Conservation (phyloP, 2,329 filamentous ascomycete species). For the Neurospora sp. region DNA sequence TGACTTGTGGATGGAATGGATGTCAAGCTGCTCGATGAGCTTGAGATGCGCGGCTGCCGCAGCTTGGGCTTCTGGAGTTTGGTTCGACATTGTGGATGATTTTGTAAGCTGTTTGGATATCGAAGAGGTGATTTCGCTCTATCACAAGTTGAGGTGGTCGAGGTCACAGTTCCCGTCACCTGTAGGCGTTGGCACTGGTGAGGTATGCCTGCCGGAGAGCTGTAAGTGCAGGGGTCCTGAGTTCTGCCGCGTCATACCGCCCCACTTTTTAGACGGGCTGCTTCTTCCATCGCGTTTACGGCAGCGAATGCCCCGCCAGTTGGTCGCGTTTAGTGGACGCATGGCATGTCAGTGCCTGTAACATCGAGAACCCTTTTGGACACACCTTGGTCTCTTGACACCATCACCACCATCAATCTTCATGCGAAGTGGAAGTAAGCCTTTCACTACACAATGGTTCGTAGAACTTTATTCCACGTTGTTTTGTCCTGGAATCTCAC, state of each 20-base stretch:
- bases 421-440: neutral
- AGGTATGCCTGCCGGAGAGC: neutral
- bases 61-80: conserved; percentile 56
- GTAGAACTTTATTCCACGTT: neutral
- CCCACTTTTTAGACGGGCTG: conserved; percentile 8
- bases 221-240: conserved; percentile 2
- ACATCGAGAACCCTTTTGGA: neutral
- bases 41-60: conserved; percentile 74
- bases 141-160: neutral
- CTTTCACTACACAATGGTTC: neutral
- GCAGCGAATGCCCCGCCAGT: conserved; percentile 8
- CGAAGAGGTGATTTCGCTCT: neutral
- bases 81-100: conserved; percentile 17
- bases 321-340: neutral
- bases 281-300: conserved; percentile 1
- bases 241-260: conserved; percentile 29
- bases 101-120: conserved; percentile 2
- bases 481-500: neutral
- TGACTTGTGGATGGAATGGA: conserved; percentile 73
- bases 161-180: neutral
- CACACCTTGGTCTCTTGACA: neutral
- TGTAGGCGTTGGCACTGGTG: neutral
- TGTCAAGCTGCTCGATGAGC: conserved; percentile 86
- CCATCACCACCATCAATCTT: neutral
- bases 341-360: neutral